A percentile compares a stretch with the other conserved stretches of the same genome.
These are phyloP conservation scores for Mikania micrantha DNA, from an alignment of 129 eudicot genomes.

Conservation along the genomic window DNA sequence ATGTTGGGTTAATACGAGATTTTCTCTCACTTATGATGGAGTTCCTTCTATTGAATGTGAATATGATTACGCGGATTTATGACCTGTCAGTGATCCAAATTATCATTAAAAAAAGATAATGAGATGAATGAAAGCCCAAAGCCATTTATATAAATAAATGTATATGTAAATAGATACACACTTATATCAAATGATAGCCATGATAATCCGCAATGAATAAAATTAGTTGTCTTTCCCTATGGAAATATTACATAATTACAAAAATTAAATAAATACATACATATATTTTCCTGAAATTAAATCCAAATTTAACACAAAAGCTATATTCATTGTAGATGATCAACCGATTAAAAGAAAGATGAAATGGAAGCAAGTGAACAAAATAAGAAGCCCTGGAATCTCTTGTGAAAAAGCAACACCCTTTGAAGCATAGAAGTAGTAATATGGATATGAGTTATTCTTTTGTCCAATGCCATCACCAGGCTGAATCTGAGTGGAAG, in stretches of 20 bases:
- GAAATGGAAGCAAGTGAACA: conserved; percentile 13
- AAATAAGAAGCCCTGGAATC: not conserved
- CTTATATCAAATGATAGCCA: too few relatives aligned
- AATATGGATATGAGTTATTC: conserved; percentile 42
- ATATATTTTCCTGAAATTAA: not conserved
- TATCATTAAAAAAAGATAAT: too few relatives aligned
- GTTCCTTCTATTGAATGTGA: too few relatives aligned
- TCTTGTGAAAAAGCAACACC: conserved; percentile 23
- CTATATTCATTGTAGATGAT: not conserved
- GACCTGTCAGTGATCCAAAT: too few relatives aligned
- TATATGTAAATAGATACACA: too few relatives aligned
- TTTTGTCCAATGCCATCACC: conserved; percentile 15
- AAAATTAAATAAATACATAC: not conserved
- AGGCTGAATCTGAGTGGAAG: conserved; percentile 36
- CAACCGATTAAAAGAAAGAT: conserved; percentile 19
- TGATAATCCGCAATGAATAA: too few relatives aligned
- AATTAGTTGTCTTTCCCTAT: too few relatives aligned
- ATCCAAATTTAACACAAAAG: conserved; percentile 4
- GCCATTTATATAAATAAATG: too few relatives aligned
- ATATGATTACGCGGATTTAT: too few relatives aligned
- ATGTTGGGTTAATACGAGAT: too few relatives aligned
- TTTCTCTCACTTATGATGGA: too few relatives aligned
- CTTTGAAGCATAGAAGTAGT: conserved; percentile 48
- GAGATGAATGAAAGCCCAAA: too few relatives aligned
- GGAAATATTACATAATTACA: not conserved